Evolutionary conservation across 2,329 filamentous ascomycete species (phyloP), one percentile per base, ranked within the genome.

Genomic region (Bisporella sp.): DNA sequence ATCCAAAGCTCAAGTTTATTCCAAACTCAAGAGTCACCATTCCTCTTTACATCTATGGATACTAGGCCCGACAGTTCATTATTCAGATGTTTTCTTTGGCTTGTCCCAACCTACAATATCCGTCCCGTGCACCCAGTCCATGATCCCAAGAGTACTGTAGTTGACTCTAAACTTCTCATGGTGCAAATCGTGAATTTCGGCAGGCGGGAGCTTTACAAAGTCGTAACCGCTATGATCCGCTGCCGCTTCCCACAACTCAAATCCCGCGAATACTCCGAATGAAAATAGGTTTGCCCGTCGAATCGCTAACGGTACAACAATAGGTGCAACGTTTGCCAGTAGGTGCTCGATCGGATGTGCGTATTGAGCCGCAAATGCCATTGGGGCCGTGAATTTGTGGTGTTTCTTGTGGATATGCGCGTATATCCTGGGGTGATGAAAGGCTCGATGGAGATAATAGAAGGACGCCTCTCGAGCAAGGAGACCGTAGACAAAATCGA

Each of bases 301-400:
- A 13, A 41, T 8, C 12, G 29, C 7, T 9, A 31, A n/a, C 5
- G 76, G 76, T 32, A 79, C 60, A 1, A 67, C 68, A 3, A 80
- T 71, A 0, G 78, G 78, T 29, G 79, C 60, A 5, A 71, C 68
- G 54, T 80, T 80, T 12, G 77, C 74, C 8, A 78, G 50, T 3
- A 81, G 53, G 57, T 80, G 76, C 62, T 81, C 78, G n/a, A 75
- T 51, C 0, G 77, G 77, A 55, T 80, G 77, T 0, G 76, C 76
- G 55, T 78, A 81, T 56, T 81, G 74, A 2, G 77, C 75, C 0
- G 77, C 70, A 5, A 81, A 67, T 0, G 75, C 73, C 2, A 82
- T 71, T 0, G 77, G 78, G 1, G 77, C 75, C 0, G 71, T 76
- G 65, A 79, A 81, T 29, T 66, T 66, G 64, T 81, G 78, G 57